Percentiles rank a stretch among this genome's conserved stretches.
Evolutionary conservation across 2,329 filamentous ascomycete genomes (phyloP).

Genomic region (Hymenoscyphus scutula): DNA sequence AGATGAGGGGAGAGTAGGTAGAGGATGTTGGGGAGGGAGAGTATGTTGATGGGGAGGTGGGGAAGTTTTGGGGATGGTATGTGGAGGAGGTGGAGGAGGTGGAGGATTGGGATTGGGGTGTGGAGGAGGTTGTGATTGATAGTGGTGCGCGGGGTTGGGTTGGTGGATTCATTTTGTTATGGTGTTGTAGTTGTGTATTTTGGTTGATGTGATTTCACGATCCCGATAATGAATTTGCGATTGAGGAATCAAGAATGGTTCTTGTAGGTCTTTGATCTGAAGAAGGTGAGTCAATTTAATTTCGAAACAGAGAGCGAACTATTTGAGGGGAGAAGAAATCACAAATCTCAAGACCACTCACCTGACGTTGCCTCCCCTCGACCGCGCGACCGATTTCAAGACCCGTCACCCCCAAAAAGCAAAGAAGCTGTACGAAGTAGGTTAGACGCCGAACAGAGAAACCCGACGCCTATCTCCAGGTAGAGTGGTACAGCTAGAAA

Average conservation of each 20-base stretch:
- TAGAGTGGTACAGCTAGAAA: not conserved
- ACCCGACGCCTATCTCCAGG: not conserved
- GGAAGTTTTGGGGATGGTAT: not conserved
- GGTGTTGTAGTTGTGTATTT: not conserved
- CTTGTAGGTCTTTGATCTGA: not conserved
- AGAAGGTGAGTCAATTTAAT: not conserved
- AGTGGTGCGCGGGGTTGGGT: slow-evolving; percentile 8
- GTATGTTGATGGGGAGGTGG: not conserved
- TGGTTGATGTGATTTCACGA: too few species aligned
- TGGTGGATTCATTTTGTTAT: slow-evolving; percentile 5
- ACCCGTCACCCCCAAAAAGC: not conserved
- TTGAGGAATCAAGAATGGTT: not conserved
- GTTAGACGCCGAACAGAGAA: not conserved
- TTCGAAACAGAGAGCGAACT: not conserved
- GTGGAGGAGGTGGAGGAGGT: not conserved
- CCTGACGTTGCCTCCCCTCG: not conserved
- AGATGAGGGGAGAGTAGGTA: not conserved
- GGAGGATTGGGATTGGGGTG: not conserved
- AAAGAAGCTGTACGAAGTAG: not conserved
- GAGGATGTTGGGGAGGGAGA: not conserved
- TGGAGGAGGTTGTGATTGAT: slow-evolving; percentile 7
- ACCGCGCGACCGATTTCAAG: not conserved
- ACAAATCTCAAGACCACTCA: not conserved
- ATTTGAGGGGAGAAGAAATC: not conserved
- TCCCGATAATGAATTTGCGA: not conserved